These are phyloP conservation scores for Cryptosporidium tyzzeri DNA, from an alignment of 169 alveolate species.

Conservation along the genomic window DNA sequence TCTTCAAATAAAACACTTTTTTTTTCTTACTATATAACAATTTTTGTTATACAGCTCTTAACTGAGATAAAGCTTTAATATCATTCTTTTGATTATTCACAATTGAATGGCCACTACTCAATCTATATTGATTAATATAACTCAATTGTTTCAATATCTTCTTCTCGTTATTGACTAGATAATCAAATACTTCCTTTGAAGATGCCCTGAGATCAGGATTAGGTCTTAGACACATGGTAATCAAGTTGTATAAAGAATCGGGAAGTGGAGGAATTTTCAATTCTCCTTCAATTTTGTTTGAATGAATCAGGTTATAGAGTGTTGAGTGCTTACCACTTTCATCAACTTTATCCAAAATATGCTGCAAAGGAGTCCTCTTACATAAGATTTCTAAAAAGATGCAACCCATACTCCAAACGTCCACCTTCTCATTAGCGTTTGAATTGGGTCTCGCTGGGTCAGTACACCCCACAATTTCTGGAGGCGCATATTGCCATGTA, in stretches of 20 bases:
- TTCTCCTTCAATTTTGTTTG: constrained; percentile 60
- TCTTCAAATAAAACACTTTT: neutral
- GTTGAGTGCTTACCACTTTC: constrained; percentile 72
- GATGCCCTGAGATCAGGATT: constrained; percentile 73
- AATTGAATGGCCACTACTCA: neutral
- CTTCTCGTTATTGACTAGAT: constrained; percentile 27
- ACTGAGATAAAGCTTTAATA: neutral
- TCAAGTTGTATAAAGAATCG: constrained; percentile 50
- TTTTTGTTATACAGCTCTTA: constrained; percentile 14
- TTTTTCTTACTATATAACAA: neutral
- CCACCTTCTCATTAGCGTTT: constrained; percentile 77
- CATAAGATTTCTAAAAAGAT: constrained; percentile 64
- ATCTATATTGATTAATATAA: constrained; percentile 39
- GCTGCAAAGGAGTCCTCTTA: constrained; percentile 68
- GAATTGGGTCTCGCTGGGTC: constrained; percentile 77
- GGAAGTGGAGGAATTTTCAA: constrained; percentile 68
- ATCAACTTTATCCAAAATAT: constrained; percentile 48
- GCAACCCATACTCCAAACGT: constrained; percentile 79
- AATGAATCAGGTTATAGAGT: constrained; percentile 42
- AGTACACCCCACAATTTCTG: constrained; percentile 75
- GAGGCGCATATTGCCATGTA: constrained; percentile 80
- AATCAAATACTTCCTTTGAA: constrained; percentile 63
- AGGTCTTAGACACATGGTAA: constrained; percentile 64
- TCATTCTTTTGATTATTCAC: constrained; percentile 1
- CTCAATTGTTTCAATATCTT: constrained; percentile 53